These are phyloP conservation scores for Penicillium simplicissimum DNA, from an alignment of 495 filamentous ascomycete genomes.

Conservation along the genomic window DNA sequence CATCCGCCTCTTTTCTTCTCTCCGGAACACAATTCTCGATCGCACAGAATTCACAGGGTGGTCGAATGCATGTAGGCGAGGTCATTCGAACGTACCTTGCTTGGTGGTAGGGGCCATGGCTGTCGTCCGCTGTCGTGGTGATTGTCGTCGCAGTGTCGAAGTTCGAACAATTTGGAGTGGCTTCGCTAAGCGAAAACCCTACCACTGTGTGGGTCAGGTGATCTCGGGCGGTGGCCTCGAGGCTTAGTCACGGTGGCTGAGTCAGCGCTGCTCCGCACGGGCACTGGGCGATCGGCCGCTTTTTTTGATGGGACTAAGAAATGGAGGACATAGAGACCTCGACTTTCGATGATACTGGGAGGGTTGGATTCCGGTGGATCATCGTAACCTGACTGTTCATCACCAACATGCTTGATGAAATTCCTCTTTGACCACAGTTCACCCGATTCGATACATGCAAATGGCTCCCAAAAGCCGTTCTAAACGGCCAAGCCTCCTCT, in stretches of 20 bases:
- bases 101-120: slow-evolving; percentile 77
- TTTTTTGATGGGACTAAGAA: not conserved
- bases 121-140: slow-evolving; percentile 55
- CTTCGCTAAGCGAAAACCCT: slow-evolving; percentile 52
- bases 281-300: slow-evolving; percentile 3
- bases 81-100: slow-evolving; percentile 60
- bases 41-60: slow-evolving; percentile 33
- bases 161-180: slow-evolving; percentile 46
- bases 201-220: slow-evolving; percentile 53
- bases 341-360: not conserved
- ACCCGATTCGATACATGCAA: not conserved
- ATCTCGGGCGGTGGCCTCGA: slow-evolving; percentile 21
- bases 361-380: not conserved
- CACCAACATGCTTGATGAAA: not conserved
- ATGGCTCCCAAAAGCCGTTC: slow-evolving; percentile 33
- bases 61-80: slow-evolving; percentile 17
- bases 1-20: slow-evolving; percentile 2
- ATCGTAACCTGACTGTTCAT: not conserved
- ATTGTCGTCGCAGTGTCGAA: slow-evolving; percentile 47
- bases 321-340: not conserved
- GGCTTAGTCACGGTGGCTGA: slow-evolving; percentile 5
- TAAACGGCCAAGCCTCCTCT: slow-evolving; percentile 54
- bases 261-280: slow-evolving; percentile 27
- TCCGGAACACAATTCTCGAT: slow-evolving; percentile 17
- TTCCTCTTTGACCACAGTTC: not conserved